Evolutionary conservation across 1,284 basidiomycete genomes (phyloP), one percentile per base, ranked within the genome.

Genomic region (Sphagnurus paluster): DNA sequence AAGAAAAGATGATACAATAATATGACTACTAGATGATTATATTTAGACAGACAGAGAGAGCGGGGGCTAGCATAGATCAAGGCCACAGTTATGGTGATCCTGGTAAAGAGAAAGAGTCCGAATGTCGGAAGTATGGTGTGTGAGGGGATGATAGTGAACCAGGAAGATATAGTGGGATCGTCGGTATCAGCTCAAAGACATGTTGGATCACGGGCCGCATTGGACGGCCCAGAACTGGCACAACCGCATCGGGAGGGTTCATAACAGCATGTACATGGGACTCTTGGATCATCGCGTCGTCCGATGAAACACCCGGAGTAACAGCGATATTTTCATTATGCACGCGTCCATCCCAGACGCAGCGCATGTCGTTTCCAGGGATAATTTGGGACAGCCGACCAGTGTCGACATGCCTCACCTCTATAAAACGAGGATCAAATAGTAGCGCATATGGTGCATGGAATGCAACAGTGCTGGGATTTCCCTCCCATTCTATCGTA

Each of bases 401-500:
- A 0, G 86, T 91, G 54, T 88, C 81, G 48, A 96, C 80, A 59
- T 97, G 88, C 24, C 95, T 83, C 33, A 98, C 82, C 68, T 98
- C 95, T 61, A 98, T 88, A 70, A 98, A 98, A 23, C 90, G 84
- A 13, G 82, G 76, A 63, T 96, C 93, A 67, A 98, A 93, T 26
- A 96, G 84, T 14, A 98, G 77, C 41, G 98, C 77, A 58, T 94
- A 95, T 0, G 93, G 92, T 39, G 87, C 82, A 58, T 94, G 91
- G 70, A 90, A 86, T 0, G 91, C 91, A 21, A 93, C 90, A 33
- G 82, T 84, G 59, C 93, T 89, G 1, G 90, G 90, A 2, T 82
- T 87, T 9, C 93, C 93, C 68, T 98, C 95, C 93, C 95, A 98
- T 64, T 98, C 94, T 58, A 98, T 91, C 4, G 87, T 83, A 24